A percentile compares a stretch with the other conserved stretches of the same genome.
phyloP scores from a whole-genome alignment of 768 basidiomycete species.

The Scleroderma bovista region DNA sequence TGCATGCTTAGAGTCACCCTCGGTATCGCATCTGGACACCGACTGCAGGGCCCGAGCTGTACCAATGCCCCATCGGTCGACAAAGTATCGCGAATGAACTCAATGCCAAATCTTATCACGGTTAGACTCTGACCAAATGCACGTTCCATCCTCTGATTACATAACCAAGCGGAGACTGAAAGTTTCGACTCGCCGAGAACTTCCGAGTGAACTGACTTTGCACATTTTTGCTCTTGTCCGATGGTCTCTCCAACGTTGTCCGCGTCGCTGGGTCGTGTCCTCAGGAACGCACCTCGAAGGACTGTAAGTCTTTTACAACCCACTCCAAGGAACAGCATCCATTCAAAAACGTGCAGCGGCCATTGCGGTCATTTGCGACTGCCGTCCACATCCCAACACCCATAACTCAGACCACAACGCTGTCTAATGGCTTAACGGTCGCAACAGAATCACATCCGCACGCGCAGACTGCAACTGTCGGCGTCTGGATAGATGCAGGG shows the following conservation, averaged over 20 bases:
- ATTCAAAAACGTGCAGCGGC: constrained; percentile 31
- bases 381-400: constrained; percentile 62
- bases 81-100: too few species aligned
- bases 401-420: constrained; percentile 84
- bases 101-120: too few species aligned
- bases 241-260: constrained; percentile 46
- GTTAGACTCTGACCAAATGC: too few species aligned
- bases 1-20: background rate
- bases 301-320: constrained; percentile 25
- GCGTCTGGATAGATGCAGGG: constrained; percentile 98
- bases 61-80: too few species aligned
- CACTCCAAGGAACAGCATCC: background rate
- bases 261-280: constrained; percentile 37
- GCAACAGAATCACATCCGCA: constrained; percentile 88
- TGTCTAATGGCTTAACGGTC: constrained; percentile 92
- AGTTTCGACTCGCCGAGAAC: constrained; percentile 27
- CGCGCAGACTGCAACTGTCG: constrained; percentile 96
- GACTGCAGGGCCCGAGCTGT: too few species aligned
- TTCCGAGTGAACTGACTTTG: constrained; percentile 12
- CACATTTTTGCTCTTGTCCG: constrained; percentile 19
- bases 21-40: background rate
- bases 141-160: background rate
- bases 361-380: constrained; percentile 71
- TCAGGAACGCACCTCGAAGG: constrained; percentile 34
- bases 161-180: constrained; percentile 19